Conservation (phyloP, 2,329 filamentous ascomycete genomes). For the Pseudocercospora eumusae region DNA sequence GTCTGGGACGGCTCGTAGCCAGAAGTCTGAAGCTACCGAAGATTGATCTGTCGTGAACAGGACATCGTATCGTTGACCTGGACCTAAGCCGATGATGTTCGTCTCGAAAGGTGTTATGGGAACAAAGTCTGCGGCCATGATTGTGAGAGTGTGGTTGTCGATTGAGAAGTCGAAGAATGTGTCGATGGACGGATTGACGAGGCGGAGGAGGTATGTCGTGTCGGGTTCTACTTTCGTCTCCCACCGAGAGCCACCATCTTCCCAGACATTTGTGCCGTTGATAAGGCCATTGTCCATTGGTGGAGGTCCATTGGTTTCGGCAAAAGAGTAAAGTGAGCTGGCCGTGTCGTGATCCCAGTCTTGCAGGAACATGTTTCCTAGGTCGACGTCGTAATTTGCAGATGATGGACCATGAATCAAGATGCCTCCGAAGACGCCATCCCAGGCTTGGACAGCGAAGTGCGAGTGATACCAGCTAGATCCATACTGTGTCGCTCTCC, state of each 20-base stretch:
- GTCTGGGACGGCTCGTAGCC: slow-evolving; percentile 7
- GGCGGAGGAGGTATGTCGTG: slow-evolving; percentile 45
- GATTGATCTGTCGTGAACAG: slow-evolving; percentile 42
- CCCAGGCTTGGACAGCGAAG: slow-evolving; percentile 55
- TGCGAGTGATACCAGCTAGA: slow-evolving; percentile 59
- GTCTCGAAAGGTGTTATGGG: slow-evolving; percentile 37
- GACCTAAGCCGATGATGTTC: slow-evolving; percentile 37
- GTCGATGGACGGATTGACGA: slow-evolving; percentile 51
- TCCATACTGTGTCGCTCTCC: slow-evolving; percentile 52
- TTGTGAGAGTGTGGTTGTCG: slow-evolving; percentile 39
- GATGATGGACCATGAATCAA: slow-evolving; percentile 61
- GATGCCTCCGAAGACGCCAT: slow-evolving; percentile 61
- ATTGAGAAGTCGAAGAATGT: slow-evolving; percentile 45
- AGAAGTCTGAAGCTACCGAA: slow-evolving; percentile 12
- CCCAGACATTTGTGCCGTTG: slow-evolving; percentile 39
- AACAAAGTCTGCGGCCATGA: slow-evolving; percentile 43
- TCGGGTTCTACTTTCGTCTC: slow-evolving; percentile 24
- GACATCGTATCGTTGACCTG: slow-evolving; percentile 46
- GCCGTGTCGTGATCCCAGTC: slow-evolving; percentile 54
- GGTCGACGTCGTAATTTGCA: slow-evolving; percentile 62
- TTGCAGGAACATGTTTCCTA: slow-evolving; percentile 59
- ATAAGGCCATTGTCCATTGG: slow-evolving; percentile 48
- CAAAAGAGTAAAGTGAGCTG: slow-evolving; percentile 37
- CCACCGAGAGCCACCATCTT: slow-evolving; percentile 21
- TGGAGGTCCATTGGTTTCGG: slow-evolving; percentile 29